A percentile compares a stretch with the other conserved stretches of the same genome.
Evolutionary conservation across 148 eudicot genomes (phyloP).

Genomic region (Rheum nobile): DNA sequence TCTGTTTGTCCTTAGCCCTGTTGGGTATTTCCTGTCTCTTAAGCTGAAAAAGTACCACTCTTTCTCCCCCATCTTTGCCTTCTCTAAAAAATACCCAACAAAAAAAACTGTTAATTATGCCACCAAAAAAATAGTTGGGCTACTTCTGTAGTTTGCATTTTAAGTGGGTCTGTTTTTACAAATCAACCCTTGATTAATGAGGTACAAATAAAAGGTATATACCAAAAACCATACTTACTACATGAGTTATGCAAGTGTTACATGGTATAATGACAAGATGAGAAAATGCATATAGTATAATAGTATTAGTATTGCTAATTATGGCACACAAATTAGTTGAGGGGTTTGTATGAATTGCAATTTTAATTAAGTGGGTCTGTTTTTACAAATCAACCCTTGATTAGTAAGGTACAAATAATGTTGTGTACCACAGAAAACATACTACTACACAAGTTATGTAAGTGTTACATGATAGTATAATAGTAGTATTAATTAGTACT

Average conservation of each 20-base stretch:
- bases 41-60: constrained; percentile 96
- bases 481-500: constrained; percentile 15
- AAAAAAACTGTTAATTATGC: not conserved
- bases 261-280: no score
- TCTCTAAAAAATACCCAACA: constrained; percentile 22
- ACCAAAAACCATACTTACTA: no score
- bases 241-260: no score
- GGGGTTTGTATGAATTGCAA: no score
- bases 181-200: no score
- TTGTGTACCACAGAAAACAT: no score
- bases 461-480: not conserved
- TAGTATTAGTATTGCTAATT: no score
- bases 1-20: constrained; percentile 76
- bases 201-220: no score
- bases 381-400: not conserved
- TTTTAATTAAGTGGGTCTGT: not conserved
- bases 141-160: not conserved
- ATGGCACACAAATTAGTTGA: no score
- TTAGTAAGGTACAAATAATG: no score
- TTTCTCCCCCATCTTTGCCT: constrained; percentile 94
- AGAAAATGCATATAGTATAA: no score
- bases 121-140: not conserved
- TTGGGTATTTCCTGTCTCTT: constrained; percentile 86
- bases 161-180: not conserved
- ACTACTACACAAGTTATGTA: no score